phyloP scores from a whole-genome alignment of 805 yeast genomes.

The Teunomyces funiuensis region DNA sequence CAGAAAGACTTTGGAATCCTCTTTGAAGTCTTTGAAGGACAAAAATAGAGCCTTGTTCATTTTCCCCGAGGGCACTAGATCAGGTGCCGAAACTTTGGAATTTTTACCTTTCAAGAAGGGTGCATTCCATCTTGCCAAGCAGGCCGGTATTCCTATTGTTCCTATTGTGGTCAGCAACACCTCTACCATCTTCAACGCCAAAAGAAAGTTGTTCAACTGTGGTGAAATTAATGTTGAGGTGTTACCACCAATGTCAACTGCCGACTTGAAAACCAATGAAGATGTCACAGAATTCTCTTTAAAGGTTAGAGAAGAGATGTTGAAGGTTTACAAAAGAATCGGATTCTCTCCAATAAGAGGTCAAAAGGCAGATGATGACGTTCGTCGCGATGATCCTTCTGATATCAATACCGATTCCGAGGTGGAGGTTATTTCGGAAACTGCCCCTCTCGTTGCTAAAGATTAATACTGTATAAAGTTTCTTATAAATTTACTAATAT shows the following conservation, averaged over 20 bases:
- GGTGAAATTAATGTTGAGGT: constrained; percentile 82
- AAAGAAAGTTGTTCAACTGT: constrained; percentile 60
- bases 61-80: constrained; percentile 98
- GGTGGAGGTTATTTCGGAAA: constrained; percentile 19
- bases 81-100: constrained; percentile 64
- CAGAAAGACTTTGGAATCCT: constrained; percentile 67
- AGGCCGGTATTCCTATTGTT: constrained; percentile 83
- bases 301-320: constrained; percentile 61
- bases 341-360: constrained; percentile 39
- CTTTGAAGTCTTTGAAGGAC: constrained; percentile 59
- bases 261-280: constrained; percentile 59
- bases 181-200: constrained; percentile 64
- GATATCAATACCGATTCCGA: constrained; percentile 10
- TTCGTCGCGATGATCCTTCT: not conserved
- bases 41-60: constrained; percentile 77
- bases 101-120: constrained; percentile 94
- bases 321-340: constrained; percentile 32
- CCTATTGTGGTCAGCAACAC: constrained; percentile 90
- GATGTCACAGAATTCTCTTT: constrained; percentile 64
- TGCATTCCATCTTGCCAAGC: constrained; percentile 95
- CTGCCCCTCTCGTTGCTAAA: constrained; percentile 21
- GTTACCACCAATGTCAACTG: constrained; percentile 76
- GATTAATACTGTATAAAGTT: constrained; percentile 10
- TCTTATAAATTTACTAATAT: constrained; percentile 3
- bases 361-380: not conserved